Evolutionary conservation across 1,284 basidiomycete genomes (phyloP), one percentile per base, ranked within the genome.

Genomic region (Cerrena zonata): DNA sequence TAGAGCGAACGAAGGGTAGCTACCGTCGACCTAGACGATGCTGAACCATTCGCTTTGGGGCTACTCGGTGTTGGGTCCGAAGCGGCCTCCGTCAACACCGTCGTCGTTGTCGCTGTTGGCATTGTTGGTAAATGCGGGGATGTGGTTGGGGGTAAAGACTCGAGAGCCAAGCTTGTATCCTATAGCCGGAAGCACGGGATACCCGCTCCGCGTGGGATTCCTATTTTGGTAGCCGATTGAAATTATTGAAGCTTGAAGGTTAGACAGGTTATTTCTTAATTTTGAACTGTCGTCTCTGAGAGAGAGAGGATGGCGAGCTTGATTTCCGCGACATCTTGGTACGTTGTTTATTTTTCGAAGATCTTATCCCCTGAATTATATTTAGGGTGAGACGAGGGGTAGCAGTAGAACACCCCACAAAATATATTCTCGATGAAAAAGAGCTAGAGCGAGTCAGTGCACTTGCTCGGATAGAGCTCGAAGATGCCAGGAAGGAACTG

Each of bases 381-480:
- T 59, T 60, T 50, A 88, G 95, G 95, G 87, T 98, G 37, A 85
- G 83, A 56, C 80, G 90, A 52, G 94, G 95, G 10, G 79, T 84
- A 22, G 76, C 93, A 18, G 75, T 78, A 1, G 78, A 78, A 55
- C 80, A 94, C 61, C 95, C 96, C 3, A 71, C 76, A 63, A 93
- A 90, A 72, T 98, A 98, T 68, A 79, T 90, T 50, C 81, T 99
- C 39, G 92, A 98, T 65, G 91, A 96, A 61, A 74, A 80, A 43
- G 95, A 99, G 70, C 77, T 99, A 30, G 84, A 89, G 63, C 84
- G 96, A 38, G 91, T 99, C 45, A 92, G 91, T 59, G 79, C 86
- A 45, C 79, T 99, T 43, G 92, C 94, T 22, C 79, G 88, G 45
- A 89, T 92, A 49, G 87, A 94, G 63, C 80, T 95, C 44, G 89